Base-by-base conservation (phyloP, 106 monocot species). In the Dendrobium nobile region DNA sequence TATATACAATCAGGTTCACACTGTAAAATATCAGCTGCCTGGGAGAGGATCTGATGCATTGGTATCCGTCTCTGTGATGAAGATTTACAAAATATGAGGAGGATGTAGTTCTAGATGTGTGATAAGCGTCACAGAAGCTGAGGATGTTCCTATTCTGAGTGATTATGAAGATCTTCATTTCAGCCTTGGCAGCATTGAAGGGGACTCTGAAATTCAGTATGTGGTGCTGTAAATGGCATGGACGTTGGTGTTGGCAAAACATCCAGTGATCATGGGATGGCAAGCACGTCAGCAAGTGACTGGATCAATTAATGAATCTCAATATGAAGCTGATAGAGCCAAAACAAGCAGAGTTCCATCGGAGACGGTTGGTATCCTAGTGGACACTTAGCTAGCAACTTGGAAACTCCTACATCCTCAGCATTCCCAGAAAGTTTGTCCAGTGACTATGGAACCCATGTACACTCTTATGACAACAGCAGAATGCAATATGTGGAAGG, bases 51-150 rank as follows among this genome's bases (percentile, higher is more conserved):
- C 81, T 74, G 92, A 99, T 88, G 89, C 95, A n/a, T 82, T 99
- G 67, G 91, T 99, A 33, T 92, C 95, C 1, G 95, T 99, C 15
- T 91, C 91, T 92, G 87, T 70, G 91, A 99, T 37, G 98, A 99
- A 74, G 98, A 99, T 84, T 75, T 99, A 41, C 92, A 87, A 77
- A 91, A 93, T 79, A 99, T 99, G 98, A 89, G 82, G 98, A 99
- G 37, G 98, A 75, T 99, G 87, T 85, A 87, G 75, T 91, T 64
- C 73, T 93, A 74, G 84, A 90, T 73, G 67, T 68, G 85, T 75
- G 91, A n/a, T n/a, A 95, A 70, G 86, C 86, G 51, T 91, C 94
- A 78, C 92, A 91, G 56, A 95, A 90, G 82, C 89, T 91, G 1
- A 87, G 95, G 83, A 80, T 99, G 83, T 99, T 95, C 81, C 87